Evolutionary conservation across 345 rosid species (phyloP).

Genomic region (Aquilaria sinensis): DNA sequence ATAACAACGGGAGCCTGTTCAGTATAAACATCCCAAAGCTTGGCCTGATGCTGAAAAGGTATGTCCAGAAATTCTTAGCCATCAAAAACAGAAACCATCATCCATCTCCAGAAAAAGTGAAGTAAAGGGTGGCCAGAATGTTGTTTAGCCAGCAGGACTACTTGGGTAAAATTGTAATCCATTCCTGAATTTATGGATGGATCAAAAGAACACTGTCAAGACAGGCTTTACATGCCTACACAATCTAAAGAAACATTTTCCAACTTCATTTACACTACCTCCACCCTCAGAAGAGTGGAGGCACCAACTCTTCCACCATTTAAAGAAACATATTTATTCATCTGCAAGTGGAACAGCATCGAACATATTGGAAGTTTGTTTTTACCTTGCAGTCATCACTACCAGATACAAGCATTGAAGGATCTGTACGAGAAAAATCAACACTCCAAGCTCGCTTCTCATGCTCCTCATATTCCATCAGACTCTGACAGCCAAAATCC

Average conservation of each 20-base stretch:
- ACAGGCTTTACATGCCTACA: too few species aligned
- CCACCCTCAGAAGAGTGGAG: too few species aligned
- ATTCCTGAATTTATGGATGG: too few species aligned
- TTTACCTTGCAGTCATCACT: conserved; percentile 58
- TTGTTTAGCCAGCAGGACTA: too few species aligned
- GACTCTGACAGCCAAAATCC: conserved; percentile 29
- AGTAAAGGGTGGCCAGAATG: not conserved
- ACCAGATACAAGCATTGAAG: conserved; percentile 62
- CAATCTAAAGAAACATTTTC: too few species aligned
- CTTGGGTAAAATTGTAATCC: too few species aligned
- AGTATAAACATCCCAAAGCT: not conserved
- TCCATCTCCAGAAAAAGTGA: too few species aligned
- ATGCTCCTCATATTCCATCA: conserved; percentile 63
- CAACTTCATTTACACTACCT: too few species aligned
- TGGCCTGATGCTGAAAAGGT: not conserved
- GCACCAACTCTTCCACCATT: too few species aligned
- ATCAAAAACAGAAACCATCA: not conserved
- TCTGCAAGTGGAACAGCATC: too few species aligned
- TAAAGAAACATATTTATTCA: too few species aligned
- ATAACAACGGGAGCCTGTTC: conserved; percentile 6
- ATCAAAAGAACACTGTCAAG: too few species aligned
- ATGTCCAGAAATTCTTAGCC: not conserved
- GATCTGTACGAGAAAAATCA: conserved; percentile 55
- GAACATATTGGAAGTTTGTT: not conserved
- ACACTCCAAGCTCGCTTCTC: conserved; percentile 67